phyloP scores from a whole-genome alignment of 164 flowering plant species.

The Tinospora cordifolia region DNA sequence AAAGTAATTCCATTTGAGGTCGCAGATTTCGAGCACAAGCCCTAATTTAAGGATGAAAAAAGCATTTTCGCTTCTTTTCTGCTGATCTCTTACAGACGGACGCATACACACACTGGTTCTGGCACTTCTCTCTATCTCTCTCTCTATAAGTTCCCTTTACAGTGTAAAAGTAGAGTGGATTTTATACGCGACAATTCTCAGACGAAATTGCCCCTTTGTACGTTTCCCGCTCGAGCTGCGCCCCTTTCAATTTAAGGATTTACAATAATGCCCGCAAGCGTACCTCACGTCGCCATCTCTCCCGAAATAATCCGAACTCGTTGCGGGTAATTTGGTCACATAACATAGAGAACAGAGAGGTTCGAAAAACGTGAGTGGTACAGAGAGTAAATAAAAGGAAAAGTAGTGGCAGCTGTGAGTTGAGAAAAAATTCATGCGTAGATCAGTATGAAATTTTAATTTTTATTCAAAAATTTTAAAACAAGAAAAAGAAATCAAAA shows the following conservation, averaged over 20 bases:
- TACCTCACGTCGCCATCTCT: not conserved
- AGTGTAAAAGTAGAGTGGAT: constrained; percentile 5
- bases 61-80: constrained; percentile 4
- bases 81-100: not conserved
- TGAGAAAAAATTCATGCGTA: constrained; percentile 12
- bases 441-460: constrained; percentile 12
- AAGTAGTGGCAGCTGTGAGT: not conserved
- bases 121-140: not conserved
- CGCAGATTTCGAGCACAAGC: not conserved
- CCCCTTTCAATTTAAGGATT: not conserved
- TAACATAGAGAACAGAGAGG: not conserved
- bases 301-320: not conserved
- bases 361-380: not conserved
- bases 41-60: constrained; percentile 10
- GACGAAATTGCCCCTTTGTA: constrained; percentile 14
- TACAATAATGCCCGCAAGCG: constrained; percentile 3
- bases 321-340: not conserved
- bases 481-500: constrained; percentile 16
- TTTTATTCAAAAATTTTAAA: too few relatives aligned
- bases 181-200: not conserved
- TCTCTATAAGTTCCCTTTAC: too few relatives aligned
- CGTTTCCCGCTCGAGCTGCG: too few relatives aligned
- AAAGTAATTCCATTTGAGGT: not conserved
- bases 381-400: not conserved
- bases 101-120: too few relatives aligned